Evolutionary conservation across 2,329 filamentous ascomycete genomes (phyloP), one percentile per base, ranked within the genome.

Genomic region (Diatrype stigma): DNA sequence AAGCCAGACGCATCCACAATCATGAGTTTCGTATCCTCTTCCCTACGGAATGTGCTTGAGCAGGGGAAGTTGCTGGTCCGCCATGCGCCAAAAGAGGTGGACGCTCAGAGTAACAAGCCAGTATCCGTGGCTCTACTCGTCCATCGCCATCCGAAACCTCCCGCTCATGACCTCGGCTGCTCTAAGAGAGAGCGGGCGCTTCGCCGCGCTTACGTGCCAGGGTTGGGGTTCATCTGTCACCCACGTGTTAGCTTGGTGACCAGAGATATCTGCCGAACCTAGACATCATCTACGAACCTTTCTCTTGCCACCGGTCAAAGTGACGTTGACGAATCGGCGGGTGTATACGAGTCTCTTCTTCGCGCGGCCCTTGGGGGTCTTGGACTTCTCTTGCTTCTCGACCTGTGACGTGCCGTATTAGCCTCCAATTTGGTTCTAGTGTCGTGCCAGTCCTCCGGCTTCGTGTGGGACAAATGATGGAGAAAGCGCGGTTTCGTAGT

Each of bases 291-390:
- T 47, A n/a, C 79, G 71, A 76, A 94, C 90, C 90, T 96, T 96
- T 78, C 93, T 84, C 92, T 97, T 97, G 80, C 93, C 93, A 76
- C 91, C 92, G 63, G 92, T 95, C 78, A 96, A 84, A 70, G 90
- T 94, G 73, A 97, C 91, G 80, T 97, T 96, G 67, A 97, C 92
- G 82, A 97, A 97, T 70, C 93, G 91, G 75, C 93, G 89, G 67
- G 90, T 96, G 85, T 96, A 96, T 75, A 84, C 86, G 74, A 95
- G 86, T 71, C 93, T 86, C 91, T 97, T 97, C 81, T 94, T 90
- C 67, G 93, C 93, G 72, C 93, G 91, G 72, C 93, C 93, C 86
- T 96, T 96, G 73, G 93, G 91, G 67, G 80, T 83, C 89, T 97
- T 96, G 79, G 89, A 81, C 87, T 96, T 96, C 87, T 96, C 92